Evolutionary conservation across 768 basidiomycete species (phyloP).

Genomic region (Phlebiopsis flavidoalba): DNA sequence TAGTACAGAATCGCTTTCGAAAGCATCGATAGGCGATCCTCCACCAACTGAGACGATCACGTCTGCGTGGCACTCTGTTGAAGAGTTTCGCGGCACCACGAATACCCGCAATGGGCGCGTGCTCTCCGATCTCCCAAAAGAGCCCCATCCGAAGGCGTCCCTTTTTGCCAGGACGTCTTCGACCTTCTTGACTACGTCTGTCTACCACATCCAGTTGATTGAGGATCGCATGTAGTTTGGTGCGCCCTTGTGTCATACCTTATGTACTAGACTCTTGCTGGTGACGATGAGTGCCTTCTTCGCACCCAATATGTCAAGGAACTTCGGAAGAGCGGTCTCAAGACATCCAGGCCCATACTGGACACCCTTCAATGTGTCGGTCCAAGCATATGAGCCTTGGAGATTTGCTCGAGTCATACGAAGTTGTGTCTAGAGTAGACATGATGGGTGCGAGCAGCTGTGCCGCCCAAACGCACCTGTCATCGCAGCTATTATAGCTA

Average conservation of each 20-base stretch:
- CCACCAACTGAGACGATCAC: conserved; percentile 73
- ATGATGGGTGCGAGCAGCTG: background rate
- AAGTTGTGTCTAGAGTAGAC: conserved; percentile 8
- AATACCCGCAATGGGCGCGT: conserved; percentile 66
- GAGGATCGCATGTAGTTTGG: no score
- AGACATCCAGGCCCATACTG: conserved; percentile 71
- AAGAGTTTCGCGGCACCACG: conserved; percentile 49
- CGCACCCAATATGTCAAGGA: conserved; percentile 48
- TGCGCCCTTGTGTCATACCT: conserved; percentile 34
- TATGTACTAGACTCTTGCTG: conserved; percentile 60
- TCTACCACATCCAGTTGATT: conserved; percentile 30
- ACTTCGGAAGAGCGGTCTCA: conserved; percentile 55
- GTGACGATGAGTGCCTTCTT: conserved; percentile 70
- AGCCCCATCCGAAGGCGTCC: conserved; percentile 60
- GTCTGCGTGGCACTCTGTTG: conserved; percentile 53
- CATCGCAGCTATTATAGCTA: background rate
- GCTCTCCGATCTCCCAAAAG: conserved; percentile 70
- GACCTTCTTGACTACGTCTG: conserved; percentile 53
- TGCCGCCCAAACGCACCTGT: background rate
- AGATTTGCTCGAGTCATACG: conserved; percentile 16
- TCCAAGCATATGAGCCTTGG: conserved; percentile 61
- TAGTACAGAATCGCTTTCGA: conserved; percentile 68
- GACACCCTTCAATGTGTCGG: conserved; percentile 60
- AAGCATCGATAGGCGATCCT: conserved; percentile 76
- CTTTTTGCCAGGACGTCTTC: conserved; percentile 50